phyloP scores from a whole-genome alignment of 495 filamentous ascomycete genomes.

The Penicillium longicatenatum region DNA sequence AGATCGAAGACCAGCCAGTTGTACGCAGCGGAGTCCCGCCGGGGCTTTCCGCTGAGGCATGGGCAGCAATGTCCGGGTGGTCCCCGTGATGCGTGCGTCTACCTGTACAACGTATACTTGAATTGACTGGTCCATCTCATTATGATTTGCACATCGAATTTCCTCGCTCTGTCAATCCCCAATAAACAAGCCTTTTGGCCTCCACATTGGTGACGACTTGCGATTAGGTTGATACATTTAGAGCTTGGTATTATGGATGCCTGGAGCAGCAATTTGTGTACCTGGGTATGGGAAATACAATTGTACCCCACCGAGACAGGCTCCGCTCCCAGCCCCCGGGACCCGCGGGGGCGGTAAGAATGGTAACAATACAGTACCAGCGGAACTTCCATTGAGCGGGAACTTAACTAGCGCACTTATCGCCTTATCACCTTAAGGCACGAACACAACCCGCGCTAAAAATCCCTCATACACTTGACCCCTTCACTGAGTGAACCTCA shows the following conservation, averaged over 20 bases:
- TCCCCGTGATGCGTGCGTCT: no score
- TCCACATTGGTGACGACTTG: background rate
- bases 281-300: background rate
- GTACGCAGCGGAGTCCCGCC: conserved; percentile 41
- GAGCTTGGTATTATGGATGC: conserved; percentile 11
- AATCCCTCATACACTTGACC: conserved; percentile 33
- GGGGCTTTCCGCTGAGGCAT: conserved; percentile 34
- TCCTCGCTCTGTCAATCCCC: conserved; percentile 9
- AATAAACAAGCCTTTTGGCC: conserved; percentile 12
- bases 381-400: conserved; percentile 11
- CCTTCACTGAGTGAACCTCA: background rate
- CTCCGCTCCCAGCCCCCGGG: background rate
- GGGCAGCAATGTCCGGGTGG: background rate
- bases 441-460: conserved; percentile 15
- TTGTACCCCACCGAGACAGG: background rate
- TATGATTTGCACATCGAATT: background rate
- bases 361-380: conserved; percentile 11
- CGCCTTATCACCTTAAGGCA: background rate
- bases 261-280: conserved; percentile 4
- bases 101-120: background rate
- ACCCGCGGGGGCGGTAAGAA: background rate
- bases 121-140: background rate
- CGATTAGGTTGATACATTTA: background rate
- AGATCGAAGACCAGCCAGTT: background rate
- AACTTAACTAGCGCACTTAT: background rate